Base-by-base conservation (phyloP, 2,329 filamentous ascomycete genomes). In the Elsinoe ampelina region DNA sequence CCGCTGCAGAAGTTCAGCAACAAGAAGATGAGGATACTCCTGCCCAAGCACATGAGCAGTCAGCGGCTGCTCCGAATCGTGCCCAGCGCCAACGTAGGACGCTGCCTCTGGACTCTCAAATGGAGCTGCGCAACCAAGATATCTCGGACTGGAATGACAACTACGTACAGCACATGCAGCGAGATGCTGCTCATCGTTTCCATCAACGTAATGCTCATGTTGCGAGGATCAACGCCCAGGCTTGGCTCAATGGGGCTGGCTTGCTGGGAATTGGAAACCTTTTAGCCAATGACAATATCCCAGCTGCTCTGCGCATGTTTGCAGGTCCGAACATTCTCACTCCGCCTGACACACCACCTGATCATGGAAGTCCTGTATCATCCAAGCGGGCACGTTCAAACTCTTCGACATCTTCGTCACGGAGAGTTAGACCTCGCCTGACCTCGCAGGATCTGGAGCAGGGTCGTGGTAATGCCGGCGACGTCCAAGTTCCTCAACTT, bases 131-230 rank as follows among this genome's bases (percentile, higher is more conserved):
- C 58, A 84, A 82, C 62, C 69, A 72, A 5, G 79, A 82, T 17
- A 68, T 87, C 1, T 70, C 73, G 1, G 67, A 70, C n/a, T 84
- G 81, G 80, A 80, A 80, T 59, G 70, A 72, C 1, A 71, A 81
- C 26, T 87, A 87, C 60, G 61, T 79, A 1, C 63, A 71, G 10
- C 85, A 83, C 61, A 90, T 88, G 80, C 64, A 71, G 17, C 83
- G 80, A 61, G 61, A 70, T 4, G 64, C 71, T 5, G 57, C 47
- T 10, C 35, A 51, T n/a, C 55, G 58, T n/a, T 38, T 55, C 26
- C 39, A 58, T 7, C 70, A 74, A 34, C 74, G 71, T 48, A 63
- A 71, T 12, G 61, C 68, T 11, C 66, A 68, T 0, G 71, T 77
- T 41, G 80, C 82, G 1, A 86, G 80, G 68, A 81, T 78, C 64